Evolutionary conservation across 1,284 basidiomycete genomes (phyloP).

Genomic region (Sanghuangporus baumii): DNA sequence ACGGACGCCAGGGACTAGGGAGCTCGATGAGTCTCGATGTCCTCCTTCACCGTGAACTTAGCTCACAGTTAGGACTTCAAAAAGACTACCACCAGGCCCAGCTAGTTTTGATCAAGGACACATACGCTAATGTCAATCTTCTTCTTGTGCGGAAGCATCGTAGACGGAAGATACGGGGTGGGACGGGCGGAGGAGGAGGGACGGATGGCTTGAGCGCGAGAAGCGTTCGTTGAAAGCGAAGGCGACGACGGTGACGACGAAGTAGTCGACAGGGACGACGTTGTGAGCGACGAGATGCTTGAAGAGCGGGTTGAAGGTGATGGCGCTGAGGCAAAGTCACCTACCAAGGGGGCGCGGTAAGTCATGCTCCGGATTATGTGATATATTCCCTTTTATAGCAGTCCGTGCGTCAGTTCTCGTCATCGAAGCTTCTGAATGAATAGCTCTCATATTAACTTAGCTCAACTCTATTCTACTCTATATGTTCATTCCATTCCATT

Average conservation of each 20-base stretch:
- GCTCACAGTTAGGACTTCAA: background rate
- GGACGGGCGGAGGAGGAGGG: conserved; percentile 26
- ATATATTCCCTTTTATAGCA: background rate
- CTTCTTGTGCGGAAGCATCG: conserved; percentile 81
- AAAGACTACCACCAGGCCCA: conserved; percentile 3
- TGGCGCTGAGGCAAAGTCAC: background rate
- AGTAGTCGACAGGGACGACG: background rate
- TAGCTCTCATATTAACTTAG: background rate
- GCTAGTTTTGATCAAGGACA: conserved; percentile 21
- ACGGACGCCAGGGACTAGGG: background rate
- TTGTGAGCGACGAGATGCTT: conserved; percentile 3
- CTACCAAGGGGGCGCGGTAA: background rate
- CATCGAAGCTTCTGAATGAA: background rate
- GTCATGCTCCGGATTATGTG: conserved; percentile 1
- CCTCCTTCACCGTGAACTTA: background rate
- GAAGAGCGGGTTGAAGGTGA: background rate
- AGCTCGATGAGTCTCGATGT: background rate
- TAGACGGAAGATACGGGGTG: conserved; percentile 23
- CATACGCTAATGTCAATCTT: conserved; percentile 88
- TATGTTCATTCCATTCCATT: background rate
- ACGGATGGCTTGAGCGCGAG: conserved; percentile 18
- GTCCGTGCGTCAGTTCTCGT: background rate
- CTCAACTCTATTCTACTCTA: background rate
- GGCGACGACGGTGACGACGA: background rate
- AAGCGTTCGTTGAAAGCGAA: conserved; percentile 10